Evolutionary conservation across 2,329 filamentous ascomycete species (phyloP).

Genomic region (Alternaria burnsii): DNA sequence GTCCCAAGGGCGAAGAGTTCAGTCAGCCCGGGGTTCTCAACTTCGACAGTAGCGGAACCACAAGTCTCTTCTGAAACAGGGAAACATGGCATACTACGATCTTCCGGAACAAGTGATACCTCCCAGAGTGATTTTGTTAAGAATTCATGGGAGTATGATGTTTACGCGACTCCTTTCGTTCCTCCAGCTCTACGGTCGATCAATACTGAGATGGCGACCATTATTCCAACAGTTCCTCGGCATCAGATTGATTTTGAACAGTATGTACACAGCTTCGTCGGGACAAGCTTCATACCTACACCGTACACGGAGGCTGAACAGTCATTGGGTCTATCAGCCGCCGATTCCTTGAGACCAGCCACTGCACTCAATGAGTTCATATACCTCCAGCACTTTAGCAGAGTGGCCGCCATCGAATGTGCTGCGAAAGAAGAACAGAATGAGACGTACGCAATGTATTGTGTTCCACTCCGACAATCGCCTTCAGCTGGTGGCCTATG

Average conservation of each 20-base stretch:
- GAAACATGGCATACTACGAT: not conserved
- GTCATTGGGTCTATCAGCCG: not conserved
- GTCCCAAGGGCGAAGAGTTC: not conserved
- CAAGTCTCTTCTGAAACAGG: not conserved
- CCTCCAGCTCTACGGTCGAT: conserved; percentile 23
- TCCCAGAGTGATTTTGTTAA: not conserved
- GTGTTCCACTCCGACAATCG: conserved; percentile 15
- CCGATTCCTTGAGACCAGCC: not conserved
- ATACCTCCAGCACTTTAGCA: conserved; percentile 30
- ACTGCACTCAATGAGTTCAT: conserved; percentile 12
- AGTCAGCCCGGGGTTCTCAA: not conserved
- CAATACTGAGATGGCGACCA: conserved; percentile 20
- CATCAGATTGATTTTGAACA: conserved; percentile 25
- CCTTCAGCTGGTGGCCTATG: conserved; percentile 20
- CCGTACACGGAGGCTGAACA: not conserved
- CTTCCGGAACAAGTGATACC: not conserved
- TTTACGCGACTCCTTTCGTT: conserved; percentile 36
- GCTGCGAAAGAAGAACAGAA: conserved; percentile 28
- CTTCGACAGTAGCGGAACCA: not conserved
- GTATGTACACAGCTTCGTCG: conserved; percentile 30
- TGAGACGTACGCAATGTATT: conserved; percentile 31
- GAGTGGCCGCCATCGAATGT: conserved; percentile 24
- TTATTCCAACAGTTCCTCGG: conserved; percentile 16
- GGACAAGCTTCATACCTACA: conserved; percentile 27
- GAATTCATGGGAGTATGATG: conserved; percentile 22